phyloP scores from a whole-genome alignment of 306 rosid genomes.

The Cicer yamashitae region DNA sequence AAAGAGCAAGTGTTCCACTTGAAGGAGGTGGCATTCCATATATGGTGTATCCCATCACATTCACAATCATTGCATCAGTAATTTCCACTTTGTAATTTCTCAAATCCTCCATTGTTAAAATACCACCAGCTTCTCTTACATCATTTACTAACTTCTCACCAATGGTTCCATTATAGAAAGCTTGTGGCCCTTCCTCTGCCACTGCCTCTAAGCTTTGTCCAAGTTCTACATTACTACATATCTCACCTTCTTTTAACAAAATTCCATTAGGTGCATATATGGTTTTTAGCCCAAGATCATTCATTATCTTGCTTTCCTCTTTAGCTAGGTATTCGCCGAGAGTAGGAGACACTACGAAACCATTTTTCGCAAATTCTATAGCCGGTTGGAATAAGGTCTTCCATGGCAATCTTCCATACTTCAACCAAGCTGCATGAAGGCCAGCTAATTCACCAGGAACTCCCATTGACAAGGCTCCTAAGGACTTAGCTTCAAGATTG shows the following conservation, averaged over 20 bases:
- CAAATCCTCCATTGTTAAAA: slow-evolving; percentile 87
- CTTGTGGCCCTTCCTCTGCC: slow-evolving; percentile 79
- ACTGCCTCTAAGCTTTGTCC: slow-evolving; percentile 66
- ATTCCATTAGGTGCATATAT: slow-evolving; percentile 75
- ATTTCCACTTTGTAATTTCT: slow-evolving; percentile 69
- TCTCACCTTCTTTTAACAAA: slow-evolving; percentile 66
- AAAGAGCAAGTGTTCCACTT: slow-evolving; percentile 82
- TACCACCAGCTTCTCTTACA: slow-evolving; percentile 79
- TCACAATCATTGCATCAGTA: slow-evolving; percentile 61
- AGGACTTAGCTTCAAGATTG: slow-evolving; percentile 55
- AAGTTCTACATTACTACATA: slow-evolving; percentile 73
- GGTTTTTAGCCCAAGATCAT: slow-evolving; percentile 71
- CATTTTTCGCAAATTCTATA: slow-evolving; percentile 72
- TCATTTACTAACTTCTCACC: slow-evolving; percentile 84
- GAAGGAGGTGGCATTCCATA: slow-evolving; percentile 98
- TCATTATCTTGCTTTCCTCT: slow-evolving; percentile 45
- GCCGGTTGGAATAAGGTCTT: slow-evolving; percentile 76
- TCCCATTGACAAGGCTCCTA: slow-evolving; percentile 77
- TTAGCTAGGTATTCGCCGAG: slow-evolving; percentile 47
- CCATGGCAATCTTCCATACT: slow-evolving; percentile 82
- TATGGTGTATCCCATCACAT: slow-evolving; percentile 73
- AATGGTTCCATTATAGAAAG: slow-evolving; percentile 76
- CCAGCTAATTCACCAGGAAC: slow-evolving; percentile 97
- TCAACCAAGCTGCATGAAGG: slow-evolving; percentile 83
- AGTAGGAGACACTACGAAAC: slow-evolving; percentile 64